Percentiles rank a stretch among this genome's conserved stretches.
phyloP scores from a whole-genome alignment of 176 grass and related monocot species.

The Echinochloa phyllopogon region DNA sequence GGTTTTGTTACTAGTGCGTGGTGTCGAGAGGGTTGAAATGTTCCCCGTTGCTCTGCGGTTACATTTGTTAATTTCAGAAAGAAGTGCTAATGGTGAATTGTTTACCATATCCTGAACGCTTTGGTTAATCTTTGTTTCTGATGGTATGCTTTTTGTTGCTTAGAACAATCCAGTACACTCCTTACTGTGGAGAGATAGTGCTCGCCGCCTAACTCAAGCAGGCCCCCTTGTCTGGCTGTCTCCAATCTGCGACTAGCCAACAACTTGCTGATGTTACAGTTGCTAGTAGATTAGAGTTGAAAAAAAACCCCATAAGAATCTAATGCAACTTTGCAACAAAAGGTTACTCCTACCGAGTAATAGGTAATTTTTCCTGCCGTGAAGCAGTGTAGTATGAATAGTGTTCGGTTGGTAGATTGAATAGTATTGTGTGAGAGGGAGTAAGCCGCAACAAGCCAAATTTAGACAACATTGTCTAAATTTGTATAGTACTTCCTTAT shows the following conservation, averaged over 20 bases:
- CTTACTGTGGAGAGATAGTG: not conserved
- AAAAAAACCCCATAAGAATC: not conserved
- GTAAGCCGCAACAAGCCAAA: too few relatives aligned
- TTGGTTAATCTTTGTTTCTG: not conserved
- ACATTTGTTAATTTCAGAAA: not conserved
- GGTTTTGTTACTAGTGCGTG: conserved; percentile 16
- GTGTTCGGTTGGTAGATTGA: too few relatives aligned
- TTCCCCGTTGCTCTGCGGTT: not conserved
- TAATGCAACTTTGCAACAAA: not conserved
- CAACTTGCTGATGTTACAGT: not conserved
- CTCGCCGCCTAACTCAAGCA: conserved; percentile 26
- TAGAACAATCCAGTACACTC: conserved; percentile 27
- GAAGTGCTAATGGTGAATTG: not conserved
- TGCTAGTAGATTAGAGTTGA: not conserved
- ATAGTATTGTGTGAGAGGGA: too few relatives aligned
- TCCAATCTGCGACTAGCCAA: not conserved
- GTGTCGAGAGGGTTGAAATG: conserved; percentile 28
- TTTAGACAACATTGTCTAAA: too few relatives aligned
- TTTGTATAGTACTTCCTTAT: too few relatives aligned
- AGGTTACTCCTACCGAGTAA: not conserved
- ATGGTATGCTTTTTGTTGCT: not conserved
- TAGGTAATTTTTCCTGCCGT: not conserved
- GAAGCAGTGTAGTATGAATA: not conserved
- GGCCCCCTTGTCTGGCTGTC: not conserved
- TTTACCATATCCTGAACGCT: conserved; percentile 33